phyloP scores from a whole-genome alignment of 192 early-diverging fungal species.

The Umbelopsis sp. region DNA sequence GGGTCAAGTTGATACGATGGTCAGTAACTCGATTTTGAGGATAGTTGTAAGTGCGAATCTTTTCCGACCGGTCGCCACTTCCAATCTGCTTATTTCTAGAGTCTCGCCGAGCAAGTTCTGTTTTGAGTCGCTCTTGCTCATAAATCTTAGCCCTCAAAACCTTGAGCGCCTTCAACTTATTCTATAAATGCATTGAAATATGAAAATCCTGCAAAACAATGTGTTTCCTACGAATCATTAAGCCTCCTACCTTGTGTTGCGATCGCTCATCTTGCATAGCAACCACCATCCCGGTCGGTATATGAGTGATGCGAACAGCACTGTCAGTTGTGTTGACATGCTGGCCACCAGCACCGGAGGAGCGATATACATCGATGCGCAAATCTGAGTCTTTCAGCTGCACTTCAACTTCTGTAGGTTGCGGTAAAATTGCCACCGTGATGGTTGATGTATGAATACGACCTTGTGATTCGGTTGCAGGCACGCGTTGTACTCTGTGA shows the following conservation, averaged over 20 bases:
- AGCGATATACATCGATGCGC: conserved; percentile 72
- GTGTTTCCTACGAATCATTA: not conserved
- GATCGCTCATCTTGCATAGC: conserved; percentile 91
- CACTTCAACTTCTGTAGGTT: conserved; percentile 72
- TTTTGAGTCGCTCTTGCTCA: conserved; percentile 66
- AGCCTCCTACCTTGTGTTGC: conserved; percentile 67
- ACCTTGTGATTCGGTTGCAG: conserved; percentile 76
- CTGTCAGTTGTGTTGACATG: conserved; percentile 96
- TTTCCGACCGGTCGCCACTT: conserved; percentile 76
- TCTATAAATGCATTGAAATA: conserved; percentile 46
- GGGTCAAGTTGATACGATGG: conserved; percentile 76
- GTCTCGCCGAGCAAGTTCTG: conserved; percentile 58
- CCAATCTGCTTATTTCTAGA: conserved; percentile 63
- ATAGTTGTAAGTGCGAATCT: conserved; percentile 84
- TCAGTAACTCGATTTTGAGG: conserved; percentile 82
- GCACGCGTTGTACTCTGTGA: conserved; percentile 75
- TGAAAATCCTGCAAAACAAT: not conserved
- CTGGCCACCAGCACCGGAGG: conserved; percentile 86
- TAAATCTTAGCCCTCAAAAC: conserved; percentile 80
- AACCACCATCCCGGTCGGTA: conserved; percentile 87
- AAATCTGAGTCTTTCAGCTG: conserved; percentile 69
- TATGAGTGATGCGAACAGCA: conserved; percentile 91
- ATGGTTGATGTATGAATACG: conserved; percentile 79
- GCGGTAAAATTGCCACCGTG: conserved; percentile 78
- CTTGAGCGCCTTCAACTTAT: conserved; percentile 85